phyloP scores from a whole-genome alignment of 2,329 filamentous ascomycete genomes.

The Penicillium sp. region DNA sequence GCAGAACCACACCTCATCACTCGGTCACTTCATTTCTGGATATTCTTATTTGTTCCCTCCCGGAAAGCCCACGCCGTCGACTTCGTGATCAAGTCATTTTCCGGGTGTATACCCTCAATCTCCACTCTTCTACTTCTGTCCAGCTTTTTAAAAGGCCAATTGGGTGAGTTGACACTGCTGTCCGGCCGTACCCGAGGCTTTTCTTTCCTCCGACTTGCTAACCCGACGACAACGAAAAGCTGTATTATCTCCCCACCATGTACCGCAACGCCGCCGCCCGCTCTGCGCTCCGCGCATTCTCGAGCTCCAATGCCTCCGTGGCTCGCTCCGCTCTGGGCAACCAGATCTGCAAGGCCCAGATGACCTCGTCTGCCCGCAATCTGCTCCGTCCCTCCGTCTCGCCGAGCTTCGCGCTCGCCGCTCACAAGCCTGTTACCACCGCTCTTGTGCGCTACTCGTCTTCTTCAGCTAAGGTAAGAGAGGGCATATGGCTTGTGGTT shows the following conservation, averaged over 20 bases:
- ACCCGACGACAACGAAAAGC: conserved; percentile 33
- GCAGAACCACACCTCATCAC: conserved; percentile 32
- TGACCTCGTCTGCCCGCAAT: conserved; percentile 44
- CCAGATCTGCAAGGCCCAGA: conserved; percentile 45
- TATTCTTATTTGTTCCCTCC: conserved; percentile 32
- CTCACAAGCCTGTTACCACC: conserved; percentile 47
- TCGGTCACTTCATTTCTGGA: conserved; percentile 36
- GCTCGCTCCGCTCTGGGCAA: conserved; percentile 42
- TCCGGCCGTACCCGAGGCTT: conserved; percentile 33
- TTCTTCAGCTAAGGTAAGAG: conserved; percentile 49
- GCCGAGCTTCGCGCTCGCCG: conserved; percentile 43
- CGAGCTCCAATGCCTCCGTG: conserved; percentile 44
- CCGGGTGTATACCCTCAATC: conserved; percentile 32
- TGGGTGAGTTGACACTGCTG: conserved; percentile 26
- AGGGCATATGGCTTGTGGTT: neutral
- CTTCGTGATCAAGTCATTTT: conserved; percentile 30
- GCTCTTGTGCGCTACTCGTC: conserved; percentile 51
- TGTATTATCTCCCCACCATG: conserved; percentile 37
- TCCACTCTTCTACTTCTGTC: conserved; percentile 27
- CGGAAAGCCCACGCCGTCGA: conserved; percentile 36
- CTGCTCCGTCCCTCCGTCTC: conserved; percentile 36
- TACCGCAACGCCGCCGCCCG: conserved; percentile 46
- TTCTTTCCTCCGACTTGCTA: conserved; percentile 28
- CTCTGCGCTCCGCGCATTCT: conserved; percentile 45
- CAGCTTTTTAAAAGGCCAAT: conserved; percentile 30